Evolutionary conservation across 768 basidiomycete species (phyloP), one percentile per base, ranked within the genome.

Genomic region (Daedaleopsis sinensis): DNA sequence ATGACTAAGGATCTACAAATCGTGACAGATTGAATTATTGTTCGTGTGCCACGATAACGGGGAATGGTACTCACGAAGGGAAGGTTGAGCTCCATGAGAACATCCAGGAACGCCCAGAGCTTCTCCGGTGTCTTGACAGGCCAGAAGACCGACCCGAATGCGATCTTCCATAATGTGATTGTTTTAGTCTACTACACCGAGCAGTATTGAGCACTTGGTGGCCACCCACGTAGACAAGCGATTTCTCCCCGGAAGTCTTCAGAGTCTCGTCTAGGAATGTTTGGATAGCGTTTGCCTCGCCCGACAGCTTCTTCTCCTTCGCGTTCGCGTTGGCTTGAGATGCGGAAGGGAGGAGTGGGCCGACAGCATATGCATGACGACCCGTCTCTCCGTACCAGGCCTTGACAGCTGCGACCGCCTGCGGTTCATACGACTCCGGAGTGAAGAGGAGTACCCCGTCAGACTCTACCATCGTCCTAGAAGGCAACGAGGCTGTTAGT

Each of bases 111-210:
- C 1, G 65, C 61, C 66, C 67, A 70, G 1, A 67, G 27, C 58
- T 59, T 65, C 61, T 68, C 70, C 1, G 65, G 61, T 18, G 61
- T 56, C 19, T 59, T 48, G 1, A 53, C 13, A 4, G 70, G 64
- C 70, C 70, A 71, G 39, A 61, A 67, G 0, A 63, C 13, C 5
- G 68, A 64, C 6, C 70, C 70, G 48, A 71, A 70, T 1, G 70
- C 68, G 37, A 70, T 54, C 69, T 68, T 47, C 42, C 2, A 46
- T n/a, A 1, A 46, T n/a, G 44, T 46, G n/a, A 21, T 5, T 47
- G 46, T n/a, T 9, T 10, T 19, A 47, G 9, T 4, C 19, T 19
- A 47, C 11, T 42, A 27, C n/a, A 23, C 53, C 18, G 18, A 15
- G 27, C 18, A 36, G 42, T 12, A 37, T 44, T 27, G n/a, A 23